Evolutionary conservation across 306 rosid species (phyloP), one percentile per base, ranked within the genome.

Genomic region (Vigna radiata): DNA sequence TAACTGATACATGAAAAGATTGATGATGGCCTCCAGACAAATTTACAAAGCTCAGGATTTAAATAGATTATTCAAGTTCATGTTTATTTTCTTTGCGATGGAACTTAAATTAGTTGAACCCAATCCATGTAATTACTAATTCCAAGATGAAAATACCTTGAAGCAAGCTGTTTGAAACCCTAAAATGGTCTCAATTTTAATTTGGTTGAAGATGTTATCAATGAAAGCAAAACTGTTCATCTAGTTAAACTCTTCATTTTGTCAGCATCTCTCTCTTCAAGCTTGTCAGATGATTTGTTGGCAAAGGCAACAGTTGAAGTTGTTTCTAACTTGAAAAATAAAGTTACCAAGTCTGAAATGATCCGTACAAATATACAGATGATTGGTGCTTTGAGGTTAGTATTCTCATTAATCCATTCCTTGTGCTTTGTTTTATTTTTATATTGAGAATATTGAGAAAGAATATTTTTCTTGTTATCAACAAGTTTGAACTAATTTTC

Each of bases 381-480:
- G 98, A 94, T 94, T 79, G 98, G 98, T 88, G 97, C 98, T 86
- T 81, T 93, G 81, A 93, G 98, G 98, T 93, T 78, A 76, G 89
- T 44, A 77, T 36, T 25, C 47, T 58, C 31, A 21, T 72, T 48
- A 60, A 36, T 29, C 41, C 29, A 43, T 13, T 55, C 48, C 70
- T 47, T 15, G 54, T 25, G 52, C 33, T 37, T 77, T 41, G 15
- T 71, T 72, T 44, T 54, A 10, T 60, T 62, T 62, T 36, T 47
- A 12, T 44, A 10, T 4, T 39, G 46, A 41, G 46, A 41, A 18
- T 47, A 50, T 56, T 7, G 73, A 66, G 72, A 75, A 76, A 15
- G 21, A 7, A 29, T 37, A 4, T 44, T 68, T 46, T 62, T 19
- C 13, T 58, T 63, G 36, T 21, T 62, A 64, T 70, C 81, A 41